Base-by-base conservation (phyloP, 805 yeast genomes). In the Nakazawaea wyomingensis region DNA sequence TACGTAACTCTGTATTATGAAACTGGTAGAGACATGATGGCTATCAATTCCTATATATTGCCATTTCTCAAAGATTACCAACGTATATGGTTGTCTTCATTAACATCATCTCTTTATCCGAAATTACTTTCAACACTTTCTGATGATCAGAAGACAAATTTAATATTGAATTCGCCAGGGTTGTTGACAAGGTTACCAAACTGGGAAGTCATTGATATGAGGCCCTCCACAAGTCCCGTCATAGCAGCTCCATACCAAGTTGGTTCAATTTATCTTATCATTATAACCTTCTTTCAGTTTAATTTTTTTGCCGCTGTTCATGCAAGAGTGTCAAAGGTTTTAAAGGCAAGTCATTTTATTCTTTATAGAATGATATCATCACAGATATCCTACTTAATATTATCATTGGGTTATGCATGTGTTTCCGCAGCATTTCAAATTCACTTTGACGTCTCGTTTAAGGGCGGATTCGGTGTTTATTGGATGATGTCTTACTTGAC, bases 401-500 rank as follows among this genome's bases (percentile, higher is more conserved):
- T 82, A 17, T 75, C 84, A 16, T 62, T 84, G 35, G 72, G 75
- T 42, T 76, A 73, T 54, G 71, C 80, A 16, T 59, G 80, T 32
- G 83, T 83, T 2, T 72, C 85, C 24, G 71, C 80, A 22, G 82
- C 80, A 4, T 79, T 78, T 64, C 82, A 78, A 50, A 71, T 81
- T 18, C 76, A 81, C 55, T 79, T 81, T 51, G 69, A 74, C 4
- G 46, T 43, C 3, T 68, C 85, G 0, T 82, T 75, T 54, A 39
- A 53, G 24, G 76, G 79, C 7, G 95, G 95, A 0, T 85, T 85
- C 59, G 71, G 85, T 31, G 80, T 85, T 1, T 75, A 74, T 48
- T 86, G 95, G 95, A 71, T 82, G 76, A 51, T 78, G 27, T 70
- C 80, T 5, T 85, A 66, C 57, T 51, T 85, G 39, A 74, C 86